Evolutionary conservation across 2,329 filamentous ascomycete genomes (phyloP).

Genomic region (Xylaria sp.): DNA sequence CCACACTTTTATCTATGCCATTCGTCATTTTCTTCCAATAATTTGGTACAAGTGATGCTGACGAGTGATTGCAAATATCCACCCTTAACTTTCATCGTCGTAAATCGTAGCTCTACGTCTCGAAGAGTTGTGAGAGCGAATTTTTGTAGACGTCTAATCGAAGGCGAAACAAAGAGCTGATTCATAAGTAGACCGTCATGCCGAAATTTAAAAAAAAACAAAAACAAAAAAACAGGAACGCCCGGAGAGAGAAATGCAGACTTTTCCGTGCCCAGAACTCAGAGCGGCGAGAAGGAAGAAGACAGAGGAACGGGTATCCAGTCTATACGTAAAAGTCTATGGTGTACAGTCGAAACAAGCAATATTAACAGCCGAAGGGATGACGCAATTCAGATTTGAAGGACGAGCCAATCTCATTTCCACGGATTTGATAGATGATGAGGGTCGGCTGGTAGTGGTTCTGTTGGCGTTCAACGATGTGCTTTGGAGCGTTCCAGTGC

Average conservation of each 20-base stretch:
- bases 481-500: not conserved
- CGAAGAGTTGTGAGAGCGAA: slow-evolving; percentile 18
- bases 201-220: slow-evolving; percentile 40
- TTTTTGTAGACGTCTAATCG: slow-evolving; percentile 28
- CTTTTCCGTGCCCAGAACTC: slow-evolving; percentile 46
- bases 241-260: slow-evolving; percentile 44
- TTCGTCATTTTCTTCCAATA: slow-evolving; percentile 33
- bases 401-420: slow-evolving; percentile 25
- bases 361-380: slow-evolving; percentile 16
- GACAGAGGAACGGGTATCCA: slow-evolving; percentile 47
- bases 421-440: slow-evolving; percentile 15
- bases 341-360: slow-evolving; percentile 43
- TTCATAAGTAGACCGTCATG: slow-evolving; percentile 42
- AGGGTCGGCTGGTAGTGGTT: not conserved
- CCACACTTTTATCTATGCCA: slow-evolving; percentile 33
- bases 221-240: slow-evolving; percentile 41
- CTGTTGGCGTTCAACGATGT: not conserved
- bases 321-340: slow-evolving; percentile 49
- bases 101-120: slow-evolving; percentile 33
- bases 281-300: slow-evolving; percentile 37
- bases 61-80: slow-evolving; percentile 27
- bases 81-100: slow-evolving; percentile 32
- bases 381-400: slow-evolving; percentile 12
- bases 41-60: slow-evolving; percentile 33
- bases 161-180: slow-evolving; percentile 16